These are phyloP conservation scores for Coriolopsis trogii DNA, from an alignment of 1,284 basidiomycete genomes.

Conservation along the genomic window DNA sequence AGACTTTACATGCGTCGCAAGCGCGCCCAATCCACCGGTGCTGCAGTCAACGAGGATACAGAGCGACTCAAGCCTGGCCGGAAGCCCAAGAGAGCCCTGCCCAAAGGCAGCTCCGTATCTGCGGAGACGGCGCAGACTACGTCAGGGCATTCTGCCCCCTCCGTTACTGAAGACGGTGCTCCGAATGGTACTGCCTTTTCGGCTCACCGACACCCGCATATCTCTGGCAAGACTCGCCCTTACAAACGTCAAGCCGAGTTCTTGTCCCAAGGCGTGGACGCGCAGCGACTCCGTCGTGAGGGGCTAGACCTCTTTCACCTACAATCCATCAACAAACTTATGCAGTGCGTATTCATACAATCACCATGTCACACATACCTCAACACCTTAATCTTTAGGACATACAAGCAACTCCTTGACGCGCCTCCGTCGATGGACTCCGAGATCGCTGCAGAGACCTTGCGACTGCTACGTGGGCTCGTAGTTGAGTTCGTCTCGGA, in stretches of 20 bases:
- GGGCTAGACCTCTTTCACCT: constrained; percentile 57
- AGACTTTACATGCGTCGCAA: constrained; percentile 74
- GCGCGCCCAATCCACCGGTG: constrained; percentile 53
- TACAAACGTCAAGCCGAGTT: constrained; percentile 49
- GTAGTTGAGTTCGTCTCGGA: constrained; percentile 54
- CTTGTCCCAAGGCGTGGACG: constrained; percentile 44
- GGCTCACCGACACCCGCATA: background rate
- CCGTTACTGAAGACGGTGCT: too few species aligned
- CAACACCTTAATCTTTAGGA: constrained; percentile 15
- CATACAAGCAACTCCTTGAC: constrained; percentile 39
- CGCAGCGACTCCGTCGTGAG: constrained; percentile 40
- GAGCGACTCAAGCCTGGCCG: constrained; percentile 51
- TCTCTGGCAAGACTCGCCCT: constrained; percentile 43
- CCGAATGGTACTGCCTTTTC: too few species aligned
- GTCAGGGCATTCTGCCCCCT: too few species aligned
- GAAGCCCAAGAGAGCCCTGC: constrained; percentile 31
- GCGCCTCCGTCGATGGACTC: constrained; percentile 32
- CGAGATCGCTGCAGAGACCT: constrained; percentile 32
- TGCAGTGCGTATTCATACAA: constrained; percentile 37
- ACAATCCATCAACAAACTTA: constrained; percentile 41
- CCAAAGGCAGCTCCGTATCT: too few species aligned
- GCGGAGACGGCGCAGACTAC: too few species aligned
- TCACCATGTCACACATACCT: background rate
- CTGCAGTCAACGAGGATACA: constrained; percentile 32
- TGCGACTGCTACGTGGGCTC: constrained; percentile 43